A percentile compares a stretch with the other conserved stretches of the same genome.
Conservation (phyloP, 305 asterid species). For the Plantago lanceolata region DNA sequence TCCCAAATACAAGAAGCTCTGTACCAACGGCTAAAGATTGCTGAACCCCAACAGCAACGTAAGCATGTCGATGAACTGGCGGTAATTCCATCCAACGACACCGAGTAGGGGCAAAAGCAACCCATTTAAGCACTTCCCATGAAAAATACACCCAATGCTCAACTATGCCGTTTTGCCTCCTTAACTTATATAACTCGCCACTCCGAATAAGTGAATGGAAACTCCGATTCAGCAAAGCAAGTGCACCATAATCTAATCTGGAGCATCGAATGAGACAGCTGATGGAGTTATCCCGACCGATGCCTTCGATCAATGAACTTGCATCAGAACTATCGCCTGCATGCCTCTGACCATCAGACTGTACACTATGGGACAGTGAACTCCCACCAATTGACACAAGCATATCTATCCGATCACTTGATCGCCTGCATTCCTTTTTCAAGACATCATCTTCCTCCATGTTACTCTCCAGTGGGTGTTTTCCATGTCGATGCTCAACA, state of each 20-base stretch:
- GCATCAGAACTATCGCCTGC: slow-evolving; percentile 53
- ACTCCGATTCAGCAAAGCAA: slow-evolving; percentile 59
- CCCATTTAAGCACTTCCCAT: slow-evolving; percentile 89
- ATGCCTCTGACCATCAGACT: slow-evolving; percentile 27
- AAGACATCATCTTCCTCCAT: slow-evolving; percentile 33
- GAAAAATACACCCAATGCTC: slow-evolving; percentile 98
- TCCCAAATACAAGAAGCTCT: slow-evolving; percentile 84
- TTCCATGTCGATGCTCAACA: slow-evolving; percentile 37
- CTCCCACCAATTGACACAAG: slow-evolving; percentile 35
- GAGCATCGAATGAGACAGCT: slow-evolving; percentile 69
- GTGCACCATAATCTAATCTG: slow-evolving; percentile 73
- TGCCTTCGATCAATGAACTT: slow-evolving; percentile 54
- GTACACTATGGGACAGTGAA: slow-evolving; percentile 22
- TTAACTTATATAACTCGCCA: slow-evolving; percentile 63
- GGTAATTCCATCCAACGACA: slow-evolving; percentile 90
- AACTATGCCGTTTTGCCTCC: slow-evolving; percentile 50
- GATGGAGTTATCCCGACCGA: slow-evolving; percentile 79
- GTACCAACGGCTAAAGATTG: slow-evolving; percentile 97
- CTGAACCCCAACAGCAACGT: slow-evolving; percentile 67
- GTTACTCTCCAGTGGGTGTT: slow-evolving; percentile 55
- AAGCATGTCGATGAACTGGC: slow-evolving; percentile 54
- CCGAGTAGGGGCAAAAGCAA: slow-evolving; percentile 77
- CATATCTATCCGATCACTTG: slow-evolving; percentile 28
- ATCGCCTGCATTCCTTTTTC: slow-evolving; percentile 42
- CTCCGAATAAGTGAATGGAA: slow-evolving; percentile 61